phyloP scores from a whole-genome alignment of 108 stramenopile species.

The Cyclotella sp. region DNA sequence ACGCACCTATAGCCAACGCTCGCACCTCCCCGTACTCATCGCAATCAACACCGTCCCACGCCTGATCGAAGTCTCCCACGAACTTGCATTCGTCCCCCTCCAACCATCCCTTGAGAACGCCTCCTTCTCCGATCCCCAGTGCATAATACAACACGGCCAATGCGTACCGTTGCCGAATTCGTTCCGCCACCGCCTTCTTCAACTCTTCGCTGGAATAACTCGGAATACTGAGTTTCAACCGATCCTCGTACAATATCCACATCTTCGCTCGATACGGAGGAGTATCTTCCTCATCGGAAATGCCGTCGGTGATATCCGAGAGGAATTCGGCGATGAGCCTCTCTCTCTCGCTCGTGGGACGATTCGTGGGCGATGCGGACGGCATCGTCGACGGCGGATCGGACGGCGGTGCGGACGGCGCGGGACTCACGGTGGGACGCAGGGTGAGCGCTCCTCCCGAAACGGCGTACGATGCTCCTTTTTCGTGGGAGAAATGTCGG shows the following conservation, averaged over 20 bases:
- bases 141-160: slow-evolving; percentile 72
- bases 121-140: slow-evolving; percentile 42
- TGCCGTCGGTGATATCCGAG: slow-evolving; percentile 32
- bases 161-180: slow-evolving; percentile 71
- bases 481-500: slow-evolving; percentile 13
- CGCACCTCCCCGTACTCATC: slow-evolving; percentile 62
- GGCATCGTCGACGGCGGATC: background rate
- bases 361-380: background rate
- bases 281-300: slow-evolving; percentile 32
- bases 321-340: slow-evolving; percentile 25
- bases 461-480: background rate
- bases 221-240: slow-evolving; percentile 18
- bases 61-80: slow-evolving; percentile 38
- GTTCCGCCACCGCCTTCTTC: slow-evolving; percentile 31
- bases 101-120: slow-evolving; percentile 64
- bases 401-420: slow-evolving; percentile 13
- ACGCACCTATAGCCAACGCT: slow-evolving; percentile 64
- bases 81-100: slow-evolving; percentile 69
- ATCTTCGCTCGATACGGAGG: slow-evolving; percentile 63
- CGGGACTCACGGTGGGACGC: slow-evolving; percentile 17
- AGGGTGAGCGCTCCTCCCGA: background rate
- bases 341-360: slow-evolving; percentile 28
- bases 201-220: slow-evolving; percentile 18
- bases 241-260: slow-evolving; percentile 62
- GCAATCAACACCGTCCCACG: slow-evolving; percentile 66